Conservation (phyloP, 371 early-diverging fungal genomes). For the Apophysomyces elegans region DNA sequence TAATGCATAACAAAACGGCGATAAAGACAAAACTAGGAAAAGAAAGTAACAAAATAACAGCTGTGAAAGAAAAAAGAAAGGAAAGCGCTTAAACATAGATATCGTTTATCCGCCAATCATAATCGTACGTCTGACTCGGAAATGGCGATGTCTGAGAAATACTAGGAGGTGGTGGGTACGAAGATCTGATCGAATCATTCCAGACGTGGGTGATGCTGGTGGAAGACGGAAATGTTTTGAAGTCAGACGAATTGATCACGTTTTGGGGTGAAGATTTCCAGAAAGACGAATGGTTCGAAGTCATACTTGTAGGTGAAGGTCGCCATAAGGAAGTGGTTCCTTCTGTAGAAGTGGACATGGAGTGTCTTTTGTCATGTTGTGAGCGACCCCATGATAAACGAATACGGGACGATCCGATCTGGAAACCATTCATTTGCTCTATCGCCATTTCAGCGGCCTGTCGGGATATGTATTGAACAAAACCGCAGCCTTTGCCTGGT, state of each 20-base stretch:
- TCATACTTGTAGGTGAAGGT: not conserved
- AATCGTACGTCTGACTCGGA: not conserved
- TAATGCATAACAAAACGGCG: not conserved
- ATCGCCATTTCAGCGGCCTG: conserved; percentile 87
- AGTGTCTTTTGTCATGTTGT: conserved; percentile 43
- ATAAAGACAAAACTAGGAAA: not conserved
- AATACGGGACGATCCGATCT: conserved; percentile 80
- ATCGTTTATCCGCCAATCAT: not conserved
- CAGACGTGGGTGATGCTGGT: not conserved
- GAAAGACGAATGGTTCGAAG: not conserved
- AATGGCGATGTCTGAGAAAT: not conserved
- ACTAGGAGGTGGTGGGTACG: not conserved
- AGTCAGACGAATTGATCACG: conserved; percentile 6
- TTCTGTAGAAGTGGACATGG: not conserved
- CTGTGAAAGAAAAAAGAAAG: not conserved
- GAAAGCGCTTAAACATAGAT: not conserved
- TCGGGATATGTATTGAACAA: conserved; percentile 84
- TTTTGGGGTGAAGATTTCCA: not conserved
- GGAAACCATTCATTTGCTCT: conserved; percentile 81
- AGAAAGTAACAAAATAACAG: not conserved
- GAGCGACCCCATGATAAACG: conserved; percentile 91
- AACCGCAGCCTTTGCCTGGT: conserved; percentile 90
- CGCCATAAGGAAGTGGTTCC: not conserved
- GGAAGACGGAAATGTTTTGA: not conserved
- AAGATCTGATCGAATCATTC: not conserved